phyloP scores from a whole-genome alignment of 2,329 filamentous ascomycete genomes.

The Talaromyces marneffei region DNA sequence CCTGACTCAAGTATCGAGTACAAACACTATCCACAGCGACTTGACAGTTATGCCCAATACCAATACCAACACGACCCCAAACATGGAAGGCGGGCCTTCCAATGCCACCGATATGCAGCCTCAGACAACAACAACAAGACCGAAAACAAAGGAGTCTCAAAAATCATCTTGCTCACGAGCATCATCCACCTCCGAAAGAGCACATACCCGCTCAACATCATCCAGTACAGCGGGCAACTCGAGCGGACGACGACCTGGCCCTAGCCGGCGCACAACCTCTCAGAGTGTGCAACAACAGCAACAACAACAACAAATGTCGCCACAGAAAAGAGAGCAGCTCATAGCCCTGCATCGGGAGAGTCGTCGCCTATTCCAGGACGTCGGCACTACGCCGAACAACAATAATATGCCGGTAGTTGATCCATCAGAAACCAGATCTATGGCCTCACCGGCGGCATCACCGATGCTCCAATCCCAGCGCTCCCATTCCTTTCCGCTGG shows the following conservation, averaged over 20 bases:
- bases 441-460: conserved; percentile 4
- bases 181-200: conserved; percentile 25
- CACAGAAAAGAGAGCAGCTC: conserved; percentile 29
- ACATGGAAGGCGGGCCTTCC: not conserved
- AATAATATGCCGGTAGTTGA: conserved; percentile 3
- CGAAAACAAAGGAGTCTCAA: conserved; percentile 15
- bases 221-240: conserved; percentile 25
- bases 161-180: conserved; percentile 26
- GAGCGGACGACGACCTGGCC: conserved; percentile 2
- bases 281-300: conserved; percentile 20
- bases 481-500: conserved; percentile 3
- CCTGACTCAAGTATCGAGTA: not conserved
- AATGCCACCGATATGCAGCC: not conserved
- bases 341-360: conserved; percentile 36
- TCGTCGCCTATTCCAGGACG: conserved; percentile 34
- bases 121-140: not conserved
- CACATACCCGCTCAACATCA: conserved; percentile 29
- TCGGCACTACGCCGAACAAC: no score
- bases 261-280: conserved; percentile 12
- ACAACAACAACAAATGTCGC: conserved; percentile 17
- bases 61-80: not conserved
- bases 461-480: conserved; percentile 7
- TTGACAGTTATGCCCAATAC: not conserved
- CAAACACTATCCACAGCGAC: not conserved
- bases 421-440: not conserved